A percentile compares a stretch with the other conserved stretches of the same genome.
Evolutionary conservation across 257 asterid genomes (phyloP).

Genomic region (Solanum pinnatisectum): DNA sequence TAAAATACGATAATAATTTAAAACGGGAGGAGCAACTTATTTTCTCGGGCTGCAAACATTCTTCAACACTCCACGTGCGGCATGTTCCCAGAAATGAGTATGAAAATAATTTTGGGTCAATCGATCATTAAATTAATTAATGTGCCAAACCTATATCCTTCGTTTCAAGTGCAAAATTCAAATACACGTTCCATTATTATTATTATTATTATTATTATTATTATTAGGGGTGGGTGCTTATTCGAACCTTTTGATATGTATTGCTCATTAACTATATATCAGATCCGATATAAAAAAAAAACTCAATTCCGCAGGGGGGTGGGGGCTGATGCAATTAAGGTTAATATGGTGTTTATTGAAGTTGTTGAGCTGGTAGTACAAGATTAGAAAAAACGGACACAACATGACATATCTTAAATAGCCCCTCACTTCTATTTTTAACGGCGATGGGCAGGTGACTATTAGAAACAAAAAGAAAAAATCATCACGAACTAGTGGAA

Average conservation of each 20-base stretch:
- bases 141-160: background rate
- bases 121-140: background rate
- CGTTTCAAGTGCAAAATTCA: background rate
- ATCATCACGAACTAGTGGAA: no score
- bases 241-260: no score
- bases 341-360: background rate
- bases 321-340: background rate
- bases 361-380: background rate
- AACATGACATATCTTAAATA: background rate
- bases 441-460: background rate
- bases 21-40: background rate
- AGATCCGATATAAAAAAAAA: no score
- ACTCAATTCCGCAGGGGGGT: no score
- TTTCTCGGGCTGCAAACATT: background rate
- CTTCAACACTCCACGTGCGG: constrained; percentile 7
- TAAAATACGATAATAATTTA: background rate
- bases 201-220: no score
- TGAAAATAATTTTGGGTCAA: background rate
- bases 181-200: background rate
- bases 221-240: no score
- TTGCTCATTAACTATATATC: no score
- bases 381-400: background rate
- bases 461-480: no score
- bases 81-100: background rate
- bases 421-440: no score